Evolutionary conservation across 2,329 filamentous ascomycete species (phyloP).

Genomic region (Colletotrichum orchidophilum): DNA sequence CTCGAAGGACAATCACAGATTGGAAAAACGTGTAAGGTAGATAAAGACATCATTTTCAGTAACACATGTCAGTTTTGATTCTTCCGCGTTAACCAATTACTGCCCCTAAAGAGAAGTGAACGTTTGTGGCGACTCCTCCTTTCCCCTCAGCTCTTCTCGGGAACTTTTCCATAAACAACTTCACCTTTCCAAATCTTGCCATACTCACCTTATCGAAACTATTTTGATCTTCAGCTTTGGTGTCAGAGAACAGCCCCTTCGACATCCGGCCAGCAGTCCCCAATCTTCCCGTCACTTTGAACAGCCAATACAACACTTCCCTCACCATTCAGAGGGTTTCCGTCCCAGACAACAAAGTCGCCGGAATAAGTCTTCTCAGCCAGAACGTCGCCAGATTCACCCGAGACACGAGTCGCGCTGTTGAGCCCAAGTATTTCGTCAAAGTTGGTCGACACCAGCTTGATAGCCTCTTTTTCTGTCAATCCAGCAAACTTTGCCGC

Average conservation of each 20-base stretch:
- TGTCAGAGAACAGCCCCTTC: neutral
- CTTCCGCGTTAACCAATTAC: too few species aligned
- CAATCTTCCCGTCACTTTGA: conserved; percentile 18
- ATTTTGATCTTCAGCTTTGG: too few species aligned
- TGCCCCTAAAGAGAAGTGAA: too few species aligned
- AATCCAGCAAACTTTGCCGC: conserved; percentile 49
- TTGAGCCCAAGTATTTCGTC: conserved; percentile 50
- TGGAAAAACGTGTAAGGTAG: too few species aligned
- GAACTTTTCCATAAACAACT: neutral
- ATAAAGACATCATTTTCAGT: too few species aligned
- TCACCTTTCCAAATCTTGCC: neutral
- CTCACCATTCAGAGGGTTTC: conserved; percentile 46
- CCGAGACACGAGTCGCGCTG: neutral
- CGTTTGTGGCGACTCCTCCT: too few species aligned
- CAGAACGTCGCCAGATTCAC: too few species aligned
- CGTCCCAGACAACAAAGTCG: conserved; percentile 54
- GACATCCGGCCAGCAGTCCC: conserved; percentile 16
- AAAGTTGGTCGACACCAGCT: conserved; percentile 50
- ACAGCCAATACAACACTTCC: conserved; percentile 45
- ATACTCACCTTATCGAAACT: neutral
- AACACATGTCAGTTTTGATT: too few species aligned
- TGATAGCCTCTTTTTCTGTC: conserved; percentile 43
- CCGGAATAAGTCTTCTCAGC: conserved; percentile 17
- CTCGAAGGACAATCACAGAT: too few species aligned
- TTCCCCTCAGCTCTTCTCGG: too few species aligned